These are phyloP conservation scores for Cyclotella atomus DNA, from an alignment of 108 stramenopile genomes.

Conservation along the genomic window DNA sequence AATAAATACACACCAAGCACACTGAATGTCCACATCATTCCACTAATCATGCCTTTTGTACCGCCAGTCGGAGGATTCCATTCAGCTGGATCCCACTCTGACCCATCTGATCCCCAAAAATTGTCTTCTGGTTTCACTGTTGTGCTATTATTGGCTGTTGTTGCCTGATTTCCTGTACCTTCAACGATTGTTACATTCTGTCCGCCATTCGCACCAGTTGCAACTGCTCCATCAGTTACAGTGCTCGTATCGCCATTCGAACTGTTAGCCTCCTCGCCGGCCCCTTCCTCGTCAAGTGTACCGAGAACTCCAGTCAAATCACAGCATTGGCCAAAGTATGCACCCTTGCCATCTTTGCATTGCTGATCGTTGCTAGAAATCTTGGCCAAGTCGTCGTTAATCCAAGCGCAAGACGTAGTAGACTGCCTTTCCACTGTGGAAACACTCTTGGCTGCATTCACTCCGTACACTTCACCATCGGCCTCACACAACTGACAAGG, in stretches of 20 bases:
- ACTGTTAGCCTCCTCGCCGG: background rate
- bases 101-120: background rate
- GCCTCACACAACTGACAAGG: slow-evolving; percentile 27
- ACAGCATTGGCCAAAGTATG: slow-evolving; percentile 34
- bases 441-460: slow-evolving; percentile 19
- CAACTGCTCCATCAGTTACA: background rate
- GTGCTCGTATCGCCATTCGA: background rate
- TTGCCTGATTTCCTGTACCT: background rate
- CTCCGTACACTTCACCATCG: slow-evolving; percentile 20
- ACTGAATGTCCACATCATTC: background rate
- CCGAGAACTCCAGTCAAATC: slow-evolving; percentile 10
- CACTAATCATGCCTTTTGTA: no score
- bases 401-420: slow-evolving; percentile 15
- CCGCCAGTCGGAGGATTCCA: slow-evolving; percentile 18
- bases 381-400: slow-evolving; percentile 18
- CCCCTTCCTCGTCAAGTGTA: background rate
- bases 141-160: no score
- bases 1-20: background rate
- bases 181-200: background rate
- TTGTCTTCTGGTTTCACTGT: no score
- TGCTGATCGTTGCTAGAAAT: slow-evolving; percentile 12
- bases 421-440: background rate
- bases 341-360: slow-evolving; percentile 21
- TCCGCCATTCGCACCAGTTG: background rate
- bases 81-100: background rate